Evolutionary conservation across 805 yeast species (phyloP), one percentile per base, ranked within the genome.

Genomic region (Saccharomycopsis lassenensis): DNA sequence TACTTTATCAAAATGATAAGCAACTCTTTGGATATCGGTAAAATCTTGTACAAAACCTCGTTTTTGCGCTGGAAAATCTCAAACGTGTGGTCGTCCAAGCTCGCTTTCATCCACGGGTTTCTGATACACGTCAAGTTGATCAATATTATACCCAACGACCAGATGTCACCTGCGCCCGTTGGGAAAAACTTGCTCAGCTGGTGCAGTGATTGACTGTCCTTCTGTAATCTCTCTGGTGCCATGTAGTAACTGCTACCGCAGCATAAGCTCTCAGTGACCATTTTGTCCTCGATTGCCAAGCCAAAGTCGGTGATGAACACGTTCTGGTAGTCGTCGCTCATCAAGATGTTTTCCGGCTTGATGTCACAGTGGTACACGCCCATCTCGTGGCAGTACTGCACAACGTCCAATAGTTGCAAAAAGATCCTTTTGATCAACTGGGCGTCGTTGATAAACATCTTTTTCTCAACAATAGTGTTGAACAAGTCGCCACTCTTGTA

Each of bases 361-460:
- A 87, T 73, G 58, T 87, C 97, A 52, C 96, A 82, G 55, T 87
- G 97, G 54, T 77, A 89, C 24, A 89, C 74, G n/a, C 81, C 78
- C 43, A 70, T 72, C 2, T 78, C 65, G 56, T 89, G 96, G 51
- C 93, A 82, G 59, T 77, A 82, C 44, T 74, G 71, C 36, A 87
- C 68, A 2, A 87, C 95, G 44, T 86, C 82, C 29, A 89, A 64
- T 55, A 91, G 68, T 58, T 91, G 96, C 28, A 69, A 50, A 49
- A 81, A 79, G 45, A 69, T 78, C 41, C 63, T 66, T 52, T 72
- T 75, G 52, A 69, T 67, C 42, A 62, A 52, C 11, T 50, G 50
- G 5, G 73, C 74, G 41, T 71, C 69, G 29, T 67, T 59, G 36
- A 61, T 57, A 46, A 83, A 84, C 32, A 72, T 64, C 47, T 74